phyloP scores from a whole-genome alignment of 176 grass and related monocot species.

The Panicum miliaceum region DNA sequence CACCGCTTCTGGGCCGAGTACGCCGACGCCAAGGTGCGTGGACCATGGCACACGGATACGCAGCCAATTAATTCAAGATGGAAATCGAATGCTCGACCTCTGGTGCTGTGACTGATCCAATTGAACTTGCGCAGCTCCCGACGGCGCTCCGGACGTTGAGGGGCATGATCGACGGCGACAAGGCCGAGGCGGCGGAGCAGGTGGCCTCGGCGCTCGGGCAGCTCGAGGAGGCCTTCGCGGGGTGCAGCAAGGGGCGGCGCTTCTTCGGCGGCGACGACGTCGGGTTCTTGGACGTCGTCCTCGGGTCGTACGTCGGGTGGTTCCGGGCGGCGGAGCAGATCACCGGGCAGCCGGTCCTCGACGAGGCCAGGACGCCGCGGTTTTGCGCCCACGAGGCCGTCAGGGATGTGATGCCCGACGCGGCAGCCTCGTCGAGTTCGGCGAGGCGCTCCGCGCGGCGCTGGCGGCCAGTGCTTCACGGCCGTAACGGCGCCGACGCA shows the following conservation, averaged over 20 bases:
- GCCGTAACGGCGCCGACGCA: background rate
- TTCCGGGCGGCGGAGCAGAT: conserved; percentile 42
- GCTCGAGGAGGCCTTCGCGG: background rate
- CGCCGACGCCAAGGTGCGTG: conserved; percentile 26
- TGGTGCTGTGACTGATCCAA: too few species aligned
- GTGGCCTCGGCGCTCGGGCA: background rate
- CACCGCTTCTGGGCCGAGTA: conserved; percentile 46
- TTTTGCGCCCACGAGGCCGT: conserved; percentile 38
- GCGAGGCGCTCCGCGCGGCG: conserved; percentile 14
- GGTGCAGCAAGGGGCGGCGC: background rate
- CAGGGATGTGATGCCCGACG: conserved; percentile 29
- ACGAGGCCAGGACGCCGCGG: conserved; percentile 29
- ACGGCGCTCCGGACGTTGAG: conserved; percentile 4
- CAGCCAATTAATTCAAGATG: background rate
- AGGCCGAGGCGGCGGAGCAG: conserved; percentile 1
- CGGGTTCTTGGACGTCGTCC: conserved; percentile 50
- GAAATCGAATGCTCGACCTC: background rate
- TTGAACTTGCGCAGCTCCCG: background rate
- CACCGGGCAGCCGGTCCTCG: conserved; percentile 27
- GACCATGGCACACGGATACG: background rate
- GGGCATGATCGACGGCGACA: conserved; percentile 18
- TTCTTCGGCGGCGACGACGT: conserved; percentile 22
- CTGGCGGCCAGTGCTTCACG: conserved; percentile 3
- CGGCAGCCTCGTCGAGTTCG: conserved; percentile 42
- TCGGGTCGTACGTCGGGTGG: conserved; percentile 52